A percentile compares a stretch with the other conserved stretches of the same genome.
phyloP scores from a whole-genome alignment of 2,329 filamentous ascomycete genomes.

The Colletotrichum sojae region DNA sequence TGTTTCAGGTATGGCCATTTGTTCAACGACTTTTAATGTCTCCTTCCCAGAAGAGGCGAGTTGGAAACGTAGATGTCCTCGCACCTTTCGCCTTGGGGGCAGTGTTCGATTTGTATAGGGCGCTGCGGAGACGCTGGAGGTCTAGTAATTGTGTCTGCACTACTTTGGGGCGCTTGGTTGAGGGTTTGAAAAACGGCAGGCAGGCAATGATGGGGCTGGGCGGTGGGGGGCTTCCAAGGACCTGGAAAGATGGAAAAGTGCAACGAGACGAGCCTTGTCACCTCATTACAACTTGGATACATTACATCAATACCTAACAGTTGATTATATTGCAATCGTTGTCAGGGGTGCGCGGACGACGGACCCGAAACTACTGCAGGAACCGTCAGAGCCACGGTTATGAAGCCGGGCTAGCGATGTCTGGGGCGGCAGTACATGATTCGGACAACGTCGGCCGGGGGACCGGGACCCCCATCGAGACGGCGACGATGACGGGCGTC shows the following conservation, averaged over 20 bases:
- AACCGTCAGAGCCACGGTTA: background rate
- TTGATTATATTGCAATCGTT: conserved; percentile 31
- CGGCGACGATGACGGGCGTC: conserved; percentile 15
- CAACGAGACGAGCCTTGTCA: conserved; percentile 33
- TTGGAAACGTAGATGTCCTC: conserved; percentile 1
- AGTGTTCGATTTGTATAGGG: conserved; percentile 34
- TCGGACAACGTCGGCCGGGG: background rate
- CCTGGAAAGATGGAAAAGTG: conserved; percentile 35
- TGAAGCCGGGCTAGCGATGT: background rate
- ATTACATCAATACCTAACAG: conserved; percentile 42
- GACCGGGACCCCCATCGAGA: background rate
- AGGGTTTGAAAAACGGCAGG: conserved; percentile 38
- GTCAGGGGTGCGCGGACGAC: background rate
- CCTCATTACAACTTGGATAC: conserved; percentile 36
- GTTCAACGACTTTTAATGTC: conserved; percentile 79
- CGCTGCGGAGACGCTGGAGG: conserved; percentile 11
- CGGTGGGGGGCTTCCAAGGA: conserved; percentile 22
- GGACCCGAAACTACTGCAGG: conserved; percentile 10
- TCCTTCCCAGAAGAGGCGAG: conserved; percentile 6
- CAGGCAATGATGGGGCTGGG: conserved; percentile 27
- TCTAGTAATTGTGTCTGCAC: conserved; percentile 34
- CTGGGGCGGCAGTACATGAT: background rate
- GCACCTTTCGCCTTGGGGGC: conserved; percentile 12
- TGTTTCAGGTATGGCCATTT: conserved; percentile 76
- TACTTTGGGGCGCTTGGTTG: conserved; percentile 34